phyloP scores from a whole-genome alignment of 768 basidiomycete species.

The Russula ochroleuca region DNA sequence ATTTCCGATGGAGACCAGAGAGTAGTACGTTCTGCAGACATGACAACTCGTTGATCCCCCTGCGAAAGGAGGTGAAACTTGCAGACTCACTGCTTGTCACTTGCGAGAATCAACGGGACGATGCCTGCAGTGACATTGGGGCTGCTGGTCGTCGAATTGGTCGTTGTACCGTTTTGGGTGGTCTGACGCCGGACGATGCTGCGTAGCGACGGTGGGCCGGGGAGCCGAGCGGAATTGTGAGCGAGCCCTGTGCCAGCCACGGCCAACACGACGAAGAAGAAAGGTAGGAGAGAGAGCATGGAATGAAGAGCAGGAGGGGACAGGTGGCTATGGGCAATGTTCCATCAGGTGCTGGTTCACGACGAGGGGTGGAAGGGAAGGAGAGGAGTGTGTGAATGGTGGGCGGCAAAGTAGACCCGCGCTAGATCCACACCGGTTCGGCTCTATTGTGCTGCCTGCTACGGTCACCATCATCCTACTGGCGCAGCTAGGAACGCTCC shows the following conservation, averaged over 20 bases:
- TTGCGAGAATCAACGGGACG: conserved; percentile 21
- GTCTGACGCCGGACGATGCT: conserved; percentile 22
- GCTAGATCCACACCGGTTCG: not conserved
- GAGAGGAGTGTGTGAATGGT: not conserved
- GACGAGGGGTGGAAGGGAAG: not conserved
- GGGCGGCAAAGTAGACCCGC: not conserved
- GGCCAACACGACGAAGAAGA: conserved; percentile 19
- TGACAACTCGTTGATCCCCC: not conserved
- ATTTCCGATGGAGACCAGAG: conserved; percentile 54
- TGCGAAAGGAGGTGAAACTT: not conserved
- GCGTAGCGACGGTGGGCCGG: conserved; percentile 8
- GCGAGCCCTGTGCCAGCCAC: conserved; percentile 10
- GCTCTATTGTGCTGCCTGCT: not conserved
- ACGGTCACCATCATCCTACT: too few species aligned
- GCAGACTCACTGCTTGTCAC: conserved; percentile 24
- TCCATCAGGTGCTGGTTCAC: conserved; percentile 3
- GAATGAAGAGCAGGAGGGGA: not conserved
- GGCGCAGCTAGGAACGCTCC: too few species aligned
- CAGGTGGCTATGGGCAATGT: conserved; percentile 8
- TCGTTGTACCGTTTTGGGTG: not conserved
- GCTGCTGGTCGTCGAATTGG: conserved; percentile 11
- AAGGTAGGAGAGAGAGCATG: not conserved
- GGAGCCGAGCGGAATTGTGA: not conserved
- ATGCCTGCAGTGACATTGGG: conserved; percentile 5
- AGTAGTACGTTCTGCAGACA: conserved; percentile 57